Percentiles rank a stretch among this genome's conserved stretches.
These are phyloP conservation scores for Penicillium sp. DNA, from an alignment of 2,329 filamentous ascomycete genomes.

Conservation along the genomic window DNA sequence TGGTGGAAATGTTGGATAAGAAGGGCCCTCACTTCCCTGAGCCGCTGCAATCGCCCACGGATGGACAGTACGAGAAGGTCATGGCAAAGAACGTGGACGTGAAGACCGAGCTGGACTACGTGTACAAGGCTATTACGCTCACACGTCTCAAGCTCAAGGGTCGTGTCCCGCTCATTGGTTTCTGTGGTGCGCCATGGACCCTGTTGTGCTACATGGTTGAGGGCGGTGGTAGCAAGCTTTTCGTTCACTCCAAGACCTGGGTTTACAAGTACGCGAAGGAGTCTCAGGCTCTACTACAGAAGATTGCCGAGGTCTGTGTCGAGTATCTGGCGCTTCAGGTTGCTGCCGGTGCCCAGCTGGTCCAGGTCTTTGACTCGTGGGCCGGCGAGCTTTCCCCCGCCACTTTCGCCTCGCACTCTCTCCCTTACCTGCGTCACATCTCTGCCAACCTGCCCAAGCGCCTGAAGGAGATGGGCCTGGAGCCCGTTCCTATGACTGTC, in stretches of 20 bases:
- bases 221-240: slow-evolving; percentile 92
- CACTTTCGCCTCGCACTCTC: slow-evolving; percentile 78
- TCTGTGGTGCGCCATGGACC: slow-evolving; percentile 96
- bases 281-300: slow-evolving; percentile 76
- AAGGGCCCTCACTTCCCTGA: slow-evolving; percentile 93
- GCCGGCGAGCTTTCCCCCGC: slow-evolving; percentile 85
- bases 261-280: slow-evolving; percentile 84
- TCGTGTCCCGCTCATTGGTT: slow-evolving; percentile 88
- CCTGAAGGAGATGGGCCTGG: slow-evolving; percentile 70
- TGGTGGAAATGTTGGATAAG: slow-evolving; percentile 97
- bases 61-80: slow-evolving; percentile 77
- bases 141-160: slow-evolving; percentile 85
- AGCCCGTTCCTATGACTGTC: slow-evolving; percentile 90
- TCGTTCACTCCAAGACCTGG: slow-evolving; percentile 94
- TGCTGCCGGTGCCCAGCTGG: slow-evolving; percentile 85
- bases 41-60: slow-evolving; percentile 74
- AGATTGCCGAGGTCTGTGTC: slow-evolving; percentile 91
- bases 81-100: slow-evolving; percentile 80
- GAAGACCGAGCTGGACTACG: slow-evolving; percentile 80
- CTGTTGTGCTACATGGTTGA: slow-evolving; percentile 99
- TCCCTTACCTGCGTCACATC: slow-evolving; percentile 84
- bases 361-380: slow-evolving; percentile 99
- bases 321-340: slow-evolving; percentile 93
- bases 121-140: slow-evolving; percentile 91
- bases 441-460: slow-evolving; percentile 73